Base-by-base conservation (phyloP, 2,329 filamentous ascomycete species). In the Paraconiothyrium sp. region DNA sequence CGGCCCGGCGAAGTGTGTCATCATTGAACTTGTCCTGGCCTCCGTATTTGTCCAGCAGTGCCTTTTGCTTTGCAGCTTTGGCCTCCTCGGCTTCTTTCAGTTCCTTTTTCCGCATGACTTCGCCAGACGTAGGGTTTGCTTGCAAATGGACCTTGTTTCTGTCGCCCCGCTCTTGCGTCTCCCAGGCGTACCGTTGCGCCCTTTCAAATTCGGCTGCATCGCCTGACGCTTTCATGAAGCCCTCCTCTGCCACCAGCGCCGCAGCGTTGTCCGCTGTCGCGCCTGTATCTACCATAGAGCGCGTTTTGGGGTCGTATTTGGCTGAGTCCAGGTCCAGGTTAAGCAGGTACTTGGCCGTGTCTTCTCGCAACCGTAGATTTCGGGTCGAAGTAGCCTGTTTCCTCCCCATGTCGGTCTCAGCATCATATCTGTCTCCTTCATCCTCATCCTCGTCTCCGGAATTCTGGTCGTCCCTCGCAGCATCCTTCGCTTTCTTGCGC, bases 241-340 rank as follows among this genome's bases (percentile, higher is more conserved):
- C 94, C 71, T 98, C 94, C 72, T 98, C 95, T 4, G 94, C 94
- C 59, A 95, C 94, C 6, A 97, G 80, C 34, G 90, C 88, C 8
- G 94, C 91, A 2, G 92, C 91, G 69, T 90, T 90, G 80, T 96
- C 93, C 24, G 87, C 87, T 35, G 90, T 92, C 7, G 91, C 93
- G 51, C 93, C 93, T 65, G 88, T 89, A 74, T 97, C 92, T 24
- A 97, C 91, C 85, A 99, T 92, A 9, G 92, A 90, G 71, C 95
- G 87, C 13, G 94, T 97, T 77, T 99, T 99, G 0, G 95, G 95
- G 74, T 99, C 94, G 80, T 99, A 99, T 78, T 97, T 96, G 1
- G 96, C 95, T 1, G 94, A 97, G 73, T 99, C 95, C 2, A 97
- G 85, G 75, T 99, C 95, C 32, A 99, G 87, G 75, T 98, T 98